A percentile compares a stretch with the other conserved stretches of the same genome.
phyloP scores from a whole-genome alignment of 768 basidiomycete species.

The Tubosaeta brunneosetosa region DNA sequence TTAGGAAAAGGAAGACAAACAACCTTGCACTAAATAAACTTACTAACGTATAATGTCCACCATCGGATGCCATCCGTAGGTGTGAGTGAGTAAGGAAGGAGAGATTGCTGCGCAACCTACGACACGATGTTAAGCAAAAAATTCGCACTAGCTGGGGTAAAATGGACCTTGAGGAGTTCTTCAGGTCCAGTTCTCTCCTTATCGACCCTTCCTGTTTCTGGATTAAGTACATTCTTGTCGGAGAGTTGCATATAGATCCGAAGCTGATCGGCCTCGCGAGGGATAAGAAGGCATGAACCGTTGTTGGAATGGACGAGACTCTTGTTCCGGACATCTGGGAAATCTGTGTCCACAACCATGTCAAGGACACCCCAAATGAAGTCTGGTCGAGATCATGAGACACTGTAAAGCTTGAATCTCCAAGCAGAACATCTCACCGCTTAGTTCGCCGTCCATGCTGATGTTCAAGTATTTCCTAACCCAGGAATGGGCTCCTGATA shows the following conservation, averaged over 20 bases:
- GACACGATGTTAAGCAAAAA: neutral
- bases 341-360: conserved; percentile 44
- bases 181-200: conserved; percentile 36
- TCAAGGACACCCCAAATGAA: conserved; percentile 45
- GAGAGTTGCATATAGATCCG: conserved; percentile 51
- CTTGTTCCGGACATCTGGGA: conserved; percentile 50
- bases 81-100: conserved; percentile 38
- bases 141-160: neutral
- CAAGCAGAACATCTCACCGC: conserved; percentile 22
- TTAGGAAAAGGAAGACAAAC: neutral
- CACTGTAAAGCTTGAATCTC: neutral
- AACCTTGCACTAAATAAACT: conserved; percentile 4
- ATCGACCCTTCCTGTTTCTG: conserved; percentile 38
- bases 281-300: conserved; percentile 49
- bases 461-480: conserved; percentile 65
- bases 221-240: conserved; percentile 35
- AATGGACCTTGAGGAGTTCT: conserved; percentile 35
- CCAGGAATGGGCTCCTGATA: conserved; percentile 75
- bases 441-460: conserved; percentile 73
- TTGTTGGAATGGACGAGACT: conserved; percentile 47
- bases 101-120: conserved; percentile 37
- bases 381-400: conserved; percentile 22
- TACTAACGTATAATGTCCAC: conserved; percentile 51
- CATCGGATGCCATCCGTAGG: conserved; percentile 35
- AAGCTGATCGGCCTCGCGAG: conserved; percentile 44